These are phyloP conservation scores for Fusarium napiforme DNA, from an alignment of 2,329 filamentous ascomycete species.

Conservation along the genomic window DNA sequence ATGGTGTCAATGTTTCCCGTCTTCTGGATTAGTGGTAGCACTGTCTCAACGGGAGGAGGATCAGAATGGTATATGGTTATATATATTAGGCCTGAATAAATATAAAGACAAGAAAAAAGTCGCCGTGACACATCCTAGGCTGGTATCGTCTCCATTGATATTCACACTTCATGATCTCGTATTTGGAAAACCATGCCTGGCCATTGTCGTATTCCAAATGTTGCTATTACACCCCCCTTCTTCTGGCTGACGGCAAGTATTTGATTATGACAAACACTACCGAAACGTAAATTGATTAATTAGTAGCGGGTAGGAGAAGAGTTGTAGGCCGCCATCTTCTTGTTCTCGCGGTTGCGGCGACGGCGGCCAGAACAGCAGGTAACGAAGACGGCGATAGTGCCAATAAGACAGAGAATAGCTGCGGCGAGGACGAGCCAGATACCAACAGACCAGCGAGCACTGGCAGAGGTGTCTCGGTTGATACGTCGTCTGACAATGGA, in stretches of 20 bases:
- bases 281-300: background rate
- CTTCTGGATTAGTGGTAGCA: slow-evolving; percentile 49
- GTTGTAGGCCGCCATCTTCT: slow-evolving; percentile 45
- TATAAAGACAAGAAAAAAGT: slow-evolving; percentile 7
- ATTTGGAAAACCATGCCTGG: slow-evolving; percentile 7
- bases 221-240: slow-evolving; percentile 20
- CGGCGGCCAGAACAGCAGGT: slow-evolving; percentile 68
- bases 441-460: slow-evolving; percentile 63
- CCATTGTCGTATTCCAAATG: slow-evolving; percentile 16
- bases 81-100: slow-evolving; percentile 12
- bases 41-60: background rate
- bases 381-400: slow-evolving; percentile 67
- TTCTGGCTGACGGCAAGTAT: background rate
- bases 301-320: slow-evolving; percentile 33
- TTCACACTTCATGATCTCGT: slow-evolving; percentile 30
- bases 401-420: slow-evolving; percentile 65
- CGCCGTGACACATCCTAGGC: background rate
- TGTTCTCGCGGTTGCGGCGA: slow-evolving; percentile 44
- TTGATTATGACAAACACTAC: background rate
- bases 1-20: slow-evolving; percentile 54
- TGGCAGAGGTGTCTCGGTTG: slow-evolving; percentile 57
- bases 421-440: slow-evolving; percentile 70
- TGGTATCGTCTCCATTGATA: slow-evolving; percentile 20
- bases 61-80: background rate
- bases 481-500: slow-evolving; percentile 64